phyloP scores from a whole-genome alignment of 108 stramenopile genomes.

The Discostella pseudostelligera region DNA sequence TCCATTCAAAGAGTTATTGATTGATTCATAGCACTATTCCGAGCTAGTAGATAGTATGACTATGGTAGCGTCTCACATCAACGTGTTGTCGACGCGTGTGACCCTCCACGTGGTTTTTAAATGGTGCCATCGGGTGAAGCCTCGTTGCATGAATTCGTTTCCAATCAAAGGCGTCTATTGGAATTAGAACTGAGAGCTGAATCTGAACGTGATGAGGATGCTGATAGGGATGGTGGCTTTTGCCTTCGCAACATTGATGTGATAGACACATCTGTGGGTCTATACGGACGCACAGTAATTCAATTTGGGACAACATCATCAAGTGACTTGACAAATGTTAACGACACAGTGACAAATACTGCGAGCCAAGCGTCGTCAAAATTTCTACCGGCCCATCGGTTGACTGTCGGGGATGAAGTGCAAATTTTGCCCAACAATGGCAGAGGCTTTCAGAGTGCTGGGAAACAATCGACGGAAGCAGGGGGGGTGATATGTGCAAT shows the following conservation, averaged over 20 bases:
- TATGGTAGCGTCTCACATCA: too few species aligned
- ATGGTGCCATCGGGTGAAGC: constrained; percentile 43
- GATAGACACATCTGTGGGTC: constrained; percentile 64
- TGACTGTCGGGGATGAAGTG: constrained; percentile 87
- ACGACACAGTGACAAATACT: neutral
- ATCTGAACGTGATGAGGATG: constrained; percentile 19
- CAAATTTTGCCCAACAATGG: constrained; percentile 64
- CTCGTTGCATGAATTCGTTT: constrained; percentile 59
- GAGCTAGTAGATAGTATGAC: too few species aligned
- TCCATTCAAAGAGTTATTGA: too few species aligned
- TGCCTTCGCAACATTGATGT: constrained; percentile 55
- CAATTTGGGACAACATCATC: constrained; percentile 23
- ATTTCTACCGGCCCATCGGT: constrained; percentile 70
- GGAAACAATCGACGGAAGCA: constrained; percentile 23
- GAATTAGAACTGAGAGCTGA: constrained; percentile 63
- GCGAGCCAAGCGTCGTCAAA: constrained; percentile 7
- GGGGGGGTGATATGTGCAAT: constrained; percentile 73
- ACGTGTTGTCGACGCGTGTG: too few species aligned
- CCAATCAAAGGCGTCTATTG: constrained; percentile 64
- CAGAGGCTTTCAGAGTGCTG: constrained; percentile 14
- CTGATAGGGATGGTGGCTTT: constrained; percentile 39
- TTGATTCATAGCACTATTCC: too few species aligned
- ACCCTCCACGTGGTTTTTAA: too few species aligned
- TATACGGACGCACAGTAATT: constrained; percentile 84
- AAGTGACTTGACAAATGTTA: neutral